Percentiles rank a stretch among this genome's conserved stretches.
Evolutionary conservation across 1,139 yeast species (phyloP).

Genomic region (Lizanozyma gosingica): DNA sequence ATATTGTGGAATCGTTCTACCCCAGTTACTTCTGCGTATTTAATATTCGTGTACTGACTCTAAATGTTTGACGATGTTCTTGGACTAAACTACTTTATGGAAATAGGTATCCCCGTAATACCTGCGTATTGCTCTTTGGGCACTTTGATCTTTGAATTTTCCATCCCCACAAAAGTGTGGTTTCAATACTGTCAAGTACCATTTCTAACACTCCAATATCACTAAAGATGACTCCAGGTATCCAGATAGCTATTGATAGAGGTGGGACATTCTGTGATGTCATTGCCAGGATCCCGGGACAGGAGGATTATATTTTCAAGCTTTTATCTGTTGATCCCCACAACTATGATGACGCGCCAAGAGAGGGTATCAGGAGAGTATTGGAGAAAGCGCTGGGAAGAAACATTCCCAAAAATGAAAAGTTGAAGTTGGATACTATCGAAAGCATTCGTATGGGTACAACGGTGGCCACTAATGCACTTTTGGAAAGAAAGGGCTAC

Average conservation of each 20-base stretch:
- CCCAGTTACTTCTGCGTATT: no score
- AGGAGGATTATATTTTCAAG: constrained; percentile 41
- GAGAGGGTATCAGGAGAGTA: constrained; percentile 80
- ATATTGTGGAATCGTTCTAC: no score
- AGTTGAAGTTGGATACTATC: constrained; percentile 21
- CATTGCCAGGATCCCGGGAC: constrained; percentile 41
- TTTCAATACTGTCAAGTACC: no score
- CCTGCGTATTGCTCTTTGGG: no score
- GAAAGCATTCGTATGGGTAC: constrained; percentile 31
- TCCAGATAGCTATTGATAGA: constrained; percentile 32
- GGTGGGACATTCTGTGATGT: constrained; percentile 92
- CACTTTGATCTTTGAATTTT: no score
- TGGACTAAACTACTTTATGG: no score
- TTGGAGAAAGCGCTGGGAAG: constrained; percentile 49
- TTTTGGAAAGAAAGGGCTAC: constrained; percentile 44
- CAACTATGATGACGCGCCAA: constrained; percentile 82
- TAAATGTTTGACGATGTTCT: no score
- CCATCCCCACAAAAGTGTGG: no score
- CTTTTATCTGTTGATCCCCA: constrained; percentile 79
- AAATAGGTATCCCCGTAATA: no score
- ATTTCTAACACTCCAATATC: no score
- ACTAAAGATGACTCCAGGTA: constrained; percentile 7
- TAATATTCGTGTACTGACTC: no score
- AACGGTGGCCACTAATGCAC: constrained; percentile 33
- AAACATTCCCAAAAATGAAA: constrained; percentile 35